A percentile compares a stretch with the other conserved stretches of the same genome.
These are phyloP conservation scores for Warburgia ugandensis DNA, from an alignment of 164 flowering plant species.

Conservation along the genomic window DNA sequence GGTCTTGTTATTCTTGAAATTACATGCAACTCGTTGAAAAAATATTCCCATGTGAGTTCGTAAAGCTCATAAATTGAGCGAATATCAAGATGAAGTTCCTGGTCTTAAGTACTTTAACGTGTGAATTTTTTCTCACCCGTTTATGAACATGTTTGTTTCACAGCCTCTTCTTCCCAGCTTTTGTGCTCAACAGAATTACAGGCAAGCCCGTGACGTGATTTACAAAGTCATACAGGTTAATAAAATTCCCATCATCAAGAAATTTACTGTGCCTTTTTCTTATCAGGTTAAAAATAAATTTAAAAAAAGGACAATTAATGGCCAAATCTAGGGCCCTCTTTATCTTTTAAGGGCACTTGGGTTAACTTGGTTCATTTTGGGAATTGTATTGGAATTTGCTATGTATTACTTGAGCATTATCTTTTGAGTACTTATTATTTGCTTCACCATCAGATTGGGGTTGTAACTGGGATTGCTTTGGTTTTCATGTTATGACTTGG, in stretches of 20 bases:
- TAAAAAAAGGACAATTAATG: too few relatives aligned
- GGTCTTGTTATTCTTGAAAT: too few relatives aligned
- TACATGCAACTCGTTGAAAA: too few relatives aligned
- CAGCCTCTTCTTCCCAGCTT: conserved; percentile 84
- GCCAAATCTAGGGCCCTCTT: too few relatives aligned
- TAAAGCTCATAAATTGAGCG: too few relatives aligned
- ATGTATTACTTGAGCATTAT: too few relatives aligned
- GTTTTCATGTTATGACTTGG: conserved; percentile 57
- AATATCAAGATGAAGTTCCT: conserved; percentile 2
- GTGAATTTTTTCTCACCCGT: neutral
- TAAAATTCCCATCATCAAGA: conserved; percentile 1
- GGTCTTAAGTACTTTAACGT: neutral
- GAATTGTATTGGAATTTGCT: too few relatives aligned
- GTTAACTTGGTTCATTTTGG: too few relatives aligned
- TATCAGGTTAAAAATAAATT: too few relatives aligned
- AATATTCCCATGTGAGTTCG: too few relatives aligned
- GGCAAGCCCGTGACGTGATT: conserved; percentile 54
- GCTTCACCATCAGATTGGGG: conserved; percentile 55
- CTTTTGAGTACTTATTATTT: neutral
- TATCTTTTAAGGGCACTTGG: too few relatives aligned
- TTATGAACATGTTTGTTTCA: conserved; percentile 11
- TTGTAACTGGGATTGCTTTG: conserved; percentile 49
- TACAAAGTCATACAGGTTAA: conserved; percentile 61
- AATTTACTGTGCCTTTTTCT: too few relatives aligned
- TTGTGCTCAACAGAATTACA: conserved; percentile 59